Percentiles rank a stretch among this genome's conserved stretches.
Evolutionary conservation across 345 rosid species (phyloP).

Genomic region (Diplotaxis tenuifolia): DNA sequence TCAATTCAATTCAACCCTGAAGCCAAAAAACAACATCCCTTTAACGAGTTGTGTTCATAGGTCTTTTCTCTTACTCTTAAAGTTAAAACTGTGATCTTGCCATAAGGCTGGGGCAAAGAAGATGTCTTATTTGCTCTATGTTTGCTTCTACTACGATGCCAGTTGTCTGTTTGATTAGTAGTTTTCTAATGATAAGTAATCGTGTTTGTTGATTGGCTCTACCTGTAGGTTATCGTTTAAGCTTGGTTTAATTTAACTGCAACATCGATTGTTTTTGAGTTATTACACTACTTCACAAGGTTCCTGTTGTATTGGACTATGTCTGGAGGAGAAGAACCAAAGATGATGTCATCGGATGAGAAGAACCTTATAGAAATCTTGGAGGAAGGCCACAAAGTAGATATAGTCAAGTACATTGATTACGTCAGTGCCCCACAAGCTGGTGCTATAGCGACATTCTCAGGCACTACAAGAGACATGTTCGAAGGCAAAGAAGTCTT

Average conservation of each 20-base stretch:
- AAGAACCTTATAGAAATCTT: constrained; percentile 59
- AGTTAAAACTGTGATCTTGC: neutral
- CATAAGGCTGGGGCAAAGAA: neutral
- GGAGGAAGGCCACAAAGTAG: constrained; percentile 56
- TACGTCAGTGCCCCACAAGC: constrained; percentile 68
- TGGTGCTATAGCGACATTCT: constrained; percentile 70
- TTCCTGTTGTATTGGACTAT: neutral
- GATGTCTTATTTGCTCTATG: neutral
- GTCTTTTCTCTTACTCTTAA: neutral
- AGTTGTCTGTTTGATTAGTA: neutral
- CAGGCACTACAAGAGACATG: constrained; percentile 71
- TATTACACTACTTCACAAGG: neutral
- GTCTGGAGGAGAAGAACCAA: neutral
- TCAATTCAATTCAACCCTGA: constrained; percentile 5
- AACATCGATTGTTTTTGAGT: constrained; percentile 3
- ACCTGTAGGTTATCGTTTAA: constrained; percentile 10
- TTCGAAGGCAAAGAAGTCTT: constrained; percentile 75
- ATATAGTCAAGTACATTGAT: constrained; percentile 55
- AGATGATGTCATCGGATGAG: constrained; percentile 59
- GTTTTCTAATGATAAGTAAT: neutral
- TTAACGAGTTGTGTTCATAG: neutral
- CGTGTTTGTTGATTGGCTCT: neutral
- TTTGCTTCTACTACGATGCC: neutral
- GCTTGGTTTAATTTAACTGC: neutral
- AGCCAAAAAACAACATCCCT: neutral